Conservation (phyloP, 2,329 filamentous ascomycete species). For the Xylaria sp. region DNA sequence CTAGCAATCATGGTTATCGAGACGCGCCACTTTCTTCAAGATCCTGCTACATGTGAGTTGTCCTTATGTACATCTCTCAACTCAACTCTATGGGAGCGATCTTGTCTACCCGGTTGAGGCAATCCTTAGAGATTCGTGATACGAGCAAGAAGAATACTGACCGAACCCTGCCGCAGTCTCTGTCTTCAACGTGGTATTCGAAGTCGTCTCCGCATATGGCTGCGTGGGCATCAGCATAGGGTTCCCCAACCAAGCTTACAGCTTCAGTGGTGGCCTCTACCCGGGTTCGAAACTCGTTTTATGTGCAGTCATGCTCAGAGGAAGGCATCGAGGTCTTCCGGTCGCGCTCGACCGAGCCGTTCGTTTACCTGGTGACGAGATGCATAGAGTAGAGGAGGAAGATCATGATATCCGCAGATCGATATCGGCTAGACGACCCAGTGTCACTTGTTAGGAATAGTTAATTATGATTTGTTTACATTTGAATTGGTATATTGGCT, state of each 20-base stretch:
- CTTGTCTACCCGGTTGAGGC: background rate
- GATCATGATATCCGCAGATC: constrained; percentile 55
- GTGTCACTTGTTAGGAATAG: constrained; percentile 28
- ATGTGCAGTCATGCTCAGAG: constrained; percentile 66
- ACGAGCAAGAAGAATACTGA: background rate
- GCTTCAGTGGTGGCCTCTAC: constrained; percentile 66
- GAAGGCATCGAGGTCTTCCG: constrained; percentile 65
- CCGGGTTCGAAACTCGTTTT: constrained; percentile 66
- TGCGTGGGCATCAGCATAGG: constrained; percentile 69
- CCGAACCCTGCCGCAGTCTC: constrained; percentile 48
- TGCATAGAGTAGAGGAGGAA: constrained; percentile 56
- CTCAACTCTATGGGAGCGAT: background rate
- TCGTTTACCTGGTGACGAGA: constrained; percentile 53
- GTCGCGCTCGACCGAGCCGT: constrained; percentile 67
- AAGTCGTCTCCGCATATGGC: constrained; percentile 67
- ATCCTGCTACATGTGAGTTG: constrained; percentile 58
- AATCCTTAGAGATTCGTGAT: background rate
- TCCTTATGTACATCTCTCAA: background rate
- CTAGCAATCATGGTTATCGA: constrained; percentile 71
- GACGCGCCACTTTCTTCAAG: constrained; percentile 61
- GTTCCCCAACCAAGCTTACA: constrained; percentile 62
- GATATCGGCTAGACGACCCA: constrained; percentile 50
- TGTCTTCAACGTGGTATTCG: constrained; percentile 69
- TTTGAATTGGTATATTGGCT: background rate
- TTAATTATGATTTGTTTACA: background rate